Base-by-base conservation (phyloP, 768 basidiomycete species). In the Heimioporus sp. region DNA sequence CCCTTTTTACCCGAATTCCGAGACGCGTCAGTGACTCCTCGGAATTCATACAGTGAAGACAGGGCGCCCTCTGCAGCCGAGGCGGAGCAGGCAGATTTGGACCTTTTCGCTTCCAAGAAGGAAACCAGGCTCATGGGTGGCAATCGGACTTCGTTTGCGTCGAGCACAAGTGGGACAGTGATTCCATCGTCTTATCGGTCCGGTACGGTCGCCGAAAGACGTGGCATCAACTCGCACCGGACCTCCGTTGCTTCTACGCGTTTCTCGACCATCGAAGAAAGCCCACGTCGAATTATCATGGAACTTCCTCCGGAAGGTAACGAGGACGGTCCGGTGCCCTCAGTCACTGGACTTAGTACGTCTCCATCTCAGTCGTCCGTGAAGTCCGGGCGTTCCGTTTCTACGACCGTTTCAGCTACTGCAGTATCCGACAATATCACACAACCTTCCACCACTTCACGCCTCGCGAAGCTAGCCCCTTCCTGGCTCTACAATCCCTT, bases 401-500 rank as follows among this genome's bases (percentile, higher is more conserved):
- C 78, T 10, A 80, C 80, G 10, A 74, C 63, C 2, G 49, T 53
- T 17, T 66, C 65, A 15, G 53, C 66, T 45, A 63, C 46, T 36
- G 53, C 51, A 16, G 54, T 63, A 16, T 34, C 43, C 2, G 57
- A 53, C 24, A 53, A 52, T 28, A 24, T 48, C 42, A 56, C 57
- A 12, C 63, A 63, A 19, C 65, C 67, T 37, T 56, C 73, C 19
- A 58, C 62, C 19, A 59, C 71, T 38, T 61, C 65, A 7, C 77
- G 76, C 24, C 63, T 70, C 11, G 82, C 87, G 2, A 87, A 83
- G 60, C 75, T 89, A 37, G 74, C 87, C 1, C 80, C 88, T 2
- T 77, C 85, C n/a, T 91, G 90, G 90, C 68, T 91, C 11, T 86
- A 90, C 67, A 87, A 83, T 60, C 80, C 85, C 6, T 91, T 92